Evolutionary conservation across 148 eudicot genomes (phyloP).

Genomic region (Fagopyrum esculentum): DNA sequence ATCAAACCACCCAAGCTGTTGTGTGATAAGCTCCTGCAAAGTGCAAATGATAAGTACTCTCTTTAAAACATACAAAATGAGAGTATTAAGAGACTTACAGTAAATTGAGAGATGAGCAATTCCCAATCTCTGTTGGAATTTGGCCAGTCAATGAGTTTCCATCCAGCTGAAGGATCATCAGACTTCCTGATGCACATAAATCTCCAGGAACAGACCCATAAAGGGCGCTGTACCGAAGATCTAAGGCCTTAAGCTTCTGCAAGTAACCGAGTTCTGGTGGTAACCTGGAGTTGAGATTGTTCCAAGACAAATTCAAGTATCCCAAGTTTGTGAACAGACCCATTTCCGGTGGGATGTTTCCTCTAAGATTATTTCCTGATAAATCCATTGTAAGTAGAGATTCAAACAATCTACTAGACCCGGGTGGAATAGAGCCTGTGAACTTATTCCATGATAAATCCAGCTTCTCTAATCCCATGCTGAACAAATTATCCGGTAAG

Average conservation of each 20-base stretch:
- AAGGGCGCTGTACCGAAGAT: slow-evolving; percentile 53
- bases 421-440: slow-evolving; percentile 57
- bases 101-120: slow-evolving; percentile 75
- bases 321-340: slow-evolving; percentile 64
- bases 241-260: slow-evolving; percentile 61
- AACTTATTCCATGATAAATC: slow-evolving; percentile 67
- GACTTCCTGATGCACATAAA: slow-evolving; percentile 67
- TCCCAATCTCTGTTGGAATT: slow-evolving; percentile 70
- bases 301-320: slow-evolving; percentile 84
- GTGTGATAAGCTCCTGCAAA: slow-evolving; percentile 79
- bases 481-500: slow-evolving; percentile 61
- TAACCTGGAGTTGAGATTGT: slow-evolving; percentile 54
- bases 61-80: not conserved
- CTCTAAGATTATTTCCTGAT: slow-evolving; percentile 57
- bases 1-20: slow-evolving; percentile 64
- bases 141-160: slow-evolving; percentile 67
- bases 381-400: slow-evolving; percentile 59
- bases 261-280: slow-evolving; percentile 77
- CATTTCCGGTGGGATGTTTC: slow-evolving; percentile 72
- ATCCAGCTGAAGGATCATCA: slow-evolving; percentile 80
- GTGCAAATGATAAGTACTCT: not conserved
- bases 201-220: slow-evolving; percentile 66
- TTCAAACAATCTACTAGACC: slow-evolving; percentile 46
- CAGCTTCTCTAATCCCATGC: slow-evolving; percentile 45
- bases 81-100: slow-evolving; percentile 68